Base-by-base conservation (phyloP, 2,329 filamentous ascomycete species). In the Fusarium sulawesiense region DNA sequence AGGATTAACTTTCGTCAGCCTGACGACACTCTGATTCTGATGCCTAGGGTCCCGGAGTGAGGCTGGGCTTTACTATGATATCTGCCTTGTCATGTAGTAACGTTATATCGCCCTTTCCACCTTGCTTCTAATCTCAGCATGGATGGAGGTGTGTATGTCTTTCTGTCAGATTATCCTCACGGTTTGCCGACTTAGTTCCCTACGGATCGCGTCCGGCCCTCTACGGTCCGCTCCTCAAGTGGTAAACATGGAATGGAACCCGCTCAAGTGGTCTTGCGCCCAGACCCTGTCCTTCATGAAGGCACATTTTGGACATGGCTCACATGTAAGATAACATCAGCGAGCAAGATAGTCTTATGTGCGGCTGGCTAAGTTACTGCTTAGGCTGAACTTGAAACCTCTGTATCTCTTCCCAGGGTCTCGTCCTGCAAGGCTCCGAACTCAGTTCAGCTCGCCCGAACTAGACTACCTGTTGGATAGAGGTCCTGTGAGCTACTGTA, bases 181-280 rank as follows among this genome's bases (percentile, higher is more conserved):
- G 27, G 57, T 49, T 34, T 66, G 55, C 62, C 49, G 14, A 49
- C 29, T 64, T 65, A 73, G 66, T 71, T 65, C 51, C 60, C 50
- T 60, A 65, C 70, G 64, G 72, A 60, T 74, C 67, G 69, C 44
- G 60, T 60, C 54, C 61, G 63, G 67, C 64, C 70, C 70, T 73
- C 70, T 56, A 66, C 72, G 72, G 72, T 74, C 72, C 72, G 72
- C 61, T 62, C 67, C 72, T 71, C 64, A 60, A 66, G 64, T 61
- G 60, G 56, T 60, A 60, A 56, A 51, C 59, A 29, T 29, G 29
- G 49, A 11, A 46, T 72, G 55, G 53, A 47, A 42, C 42, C 63
- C 64, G 50, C 59, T 60, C 48, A 45, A 57, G 27, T 21, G 21
- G 21, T 44, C 54, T 57, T 61, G 54, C 66, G 60, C 42, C 55